Conservation (phyloP, 345 rosid species). For the Euphorbia peplus region DNA sequence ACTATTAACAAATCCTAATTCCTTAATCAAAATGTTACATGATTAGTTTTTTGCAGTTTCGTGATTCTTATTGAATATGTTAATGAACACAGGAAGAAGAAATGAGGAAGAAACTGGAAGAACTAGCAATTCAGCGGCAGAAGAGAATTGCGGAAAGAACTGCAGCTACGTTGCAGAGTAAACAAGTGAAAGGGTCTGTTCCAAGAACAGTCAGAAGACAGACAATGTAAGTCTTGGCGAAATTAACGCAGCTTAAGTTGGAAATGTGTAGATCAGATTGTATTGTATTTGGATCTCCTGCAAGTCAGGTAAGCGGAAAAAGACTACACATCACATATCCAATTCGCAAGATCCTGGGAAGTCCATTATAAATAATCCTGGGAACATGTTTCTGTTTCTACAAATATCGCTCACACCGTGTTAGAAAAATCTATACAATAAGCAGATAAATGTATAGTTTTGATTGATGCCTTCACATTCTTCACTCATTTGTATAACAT, state of each 20-base stretch:
- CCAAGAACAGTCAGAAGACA: constrained; percentile 20
- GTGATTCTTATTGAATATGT: constrained; percentile 3
- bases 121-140: constrained; percentile 55
- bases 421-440: neutral
- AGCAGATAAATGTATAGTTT: constrained; percentile 21
- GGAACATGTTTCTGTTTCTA: neutral
- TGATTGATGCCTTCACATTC: constrained; percentile 1
- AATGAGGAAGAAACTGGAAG: constrained; percentile 65
- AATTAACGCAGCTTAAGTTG: constrained; percentile 29
- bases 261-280: neutral
- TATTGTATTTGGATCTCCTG: neutral
- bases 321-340: neutral
- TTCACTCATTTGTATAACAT: neutral
- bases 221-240: constrained; percentile 30
- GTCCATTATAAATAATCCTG: neutral
- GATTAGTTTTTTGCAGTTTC: neutral
- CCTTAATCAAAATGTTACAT: constrained; percentile 5
- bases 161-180: constrained; percentile 42
- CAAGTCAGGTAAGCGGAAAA: neutral
- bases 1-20: constrained; percentile 24
- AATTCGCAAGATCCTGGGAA: neutral
- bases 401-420: neutral
- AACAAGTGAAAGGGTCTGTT: constrained; percentile 30
- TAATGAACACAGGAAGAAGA: constrained; percentile 78
- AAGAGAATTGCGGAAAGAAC: constrained; percentile 85